phyloP scores from a whole-genome alignment of 176 grass and related monocot genomes.

The Pontederia paniculata region DNA sequence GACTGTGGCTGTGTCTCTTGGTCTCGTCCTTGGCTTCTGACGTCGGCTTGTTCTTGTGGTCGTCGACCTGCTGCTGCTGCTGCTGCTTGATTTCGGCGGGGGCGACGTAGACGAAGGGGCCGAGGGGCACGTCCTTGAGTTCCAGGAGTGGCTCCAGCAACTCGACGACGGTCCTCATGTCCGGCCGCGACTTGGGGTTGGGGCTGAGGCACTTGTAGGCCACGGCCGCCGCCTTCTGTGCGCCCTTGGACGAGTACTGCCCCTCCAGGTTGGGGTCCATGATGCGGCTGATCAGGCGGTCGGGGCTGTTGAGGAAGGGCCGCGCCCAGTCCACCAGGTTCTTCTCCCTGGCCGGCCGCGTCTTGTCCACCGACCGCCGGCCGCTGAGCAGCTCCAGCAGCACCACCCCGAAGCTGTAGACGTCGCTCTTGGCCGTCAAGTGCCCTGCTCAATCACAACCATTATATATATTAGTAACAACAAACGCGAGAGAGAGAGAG shows the following conservation, averaged over 20 bases:
- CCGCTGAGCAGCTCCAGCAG: conserved; percentile 64
- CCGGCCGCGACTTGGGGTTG: conserved; percentile 42
- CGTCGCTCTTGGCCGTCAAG: conserved; percentile 81
- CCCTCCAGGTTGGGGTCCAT: conserved; percentile 53
- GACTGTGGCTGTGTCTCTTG: no score
- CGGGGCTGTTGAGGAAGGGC: conserved; percentile 52
- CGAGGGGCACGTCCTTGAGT: conserved; percentile 47
- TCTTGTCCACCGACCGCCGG: conserved; percentile 45
- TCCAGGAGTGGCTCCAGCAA: conserved; percentile 62
- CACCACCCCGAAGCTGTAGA: conserved; percentile 91
- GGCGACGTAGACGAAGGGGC: conserved; percentile 53
- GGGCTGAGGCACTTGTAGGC: conserved; percentile 67
- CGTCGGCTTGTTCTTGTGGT: background rate
- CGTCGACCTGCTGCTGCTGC: background rate
- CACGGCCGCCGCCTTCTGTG: conserved; percentile 36
- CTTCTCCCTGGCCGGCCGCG: conserved; percentile 42
- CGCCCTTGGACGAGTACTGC: conserved; percentile 47
- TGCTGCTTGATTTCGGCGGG: background rate
- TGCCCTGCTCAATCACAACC: conserved; percentile 56
- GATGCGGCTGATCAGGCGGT: conserved; percentile 40
- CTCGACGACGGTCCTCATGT: conserved; percentile 56
- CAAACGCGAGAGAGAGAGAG: no score
- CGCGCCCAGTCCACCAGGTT: conserved; percentile 78
- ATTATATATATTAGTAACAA: background rate
- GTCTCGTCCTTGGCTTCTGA: no score